Conservation (phyloP, 2,329 filamentous ascomycete genomes). For the Hypomyces perniciosus region DNA sequence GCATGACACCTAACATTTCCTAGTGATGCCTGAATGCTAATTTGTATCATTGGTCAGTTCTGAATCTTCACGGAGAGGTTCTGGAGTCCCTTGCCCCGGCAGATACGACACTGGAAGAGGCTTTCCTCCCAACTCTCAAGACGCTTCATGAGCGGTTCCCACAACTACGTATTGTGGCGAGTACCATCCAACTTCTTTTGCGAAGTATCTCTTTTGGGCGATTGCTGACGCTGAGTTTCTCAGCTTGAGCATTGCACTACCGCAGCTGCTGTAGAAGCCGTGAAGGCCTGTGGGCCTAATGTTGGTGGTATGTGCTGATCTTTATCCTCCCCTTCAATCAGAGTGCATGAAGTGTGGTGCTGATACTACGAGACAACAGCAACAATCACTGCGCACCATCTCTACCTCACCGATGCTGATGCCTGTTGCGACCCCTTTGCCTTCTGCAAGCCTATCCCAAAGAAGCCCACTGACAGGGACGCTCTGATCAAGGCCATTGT, state of each 20-base stretch:
- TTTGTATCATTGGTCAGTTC: slow-evolving; percentile 36
- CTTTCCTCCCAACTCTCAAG: slow-evolving; percentile 74
- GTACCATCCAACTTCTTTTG: not conserved
- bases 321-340: not conserved
- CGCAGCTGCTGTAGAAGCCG: slow-evolving; percentile 70
- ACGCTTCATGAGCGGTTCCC: slow-evolving; percentile 72
- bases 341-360: not conserved
- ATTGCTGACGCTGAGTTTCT: not conserved
- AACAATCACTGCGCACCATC: slow-evolving; percentile 82
- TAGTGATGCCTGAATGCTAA: too few species aligned
- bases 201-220: not conserved
- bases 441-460: slow-evolving; percentile 75
- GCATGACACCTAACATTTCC: slow-evolving; percentile 4
- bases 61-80: slow-evolving; percentile 93
- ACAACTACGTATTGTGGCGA: slow-evolving; percentile 53
- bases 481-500: slow-evolving; percentile 62
- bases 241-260: slow-evolving; percentile 81
- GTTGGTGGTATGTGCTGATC: slow-evolving; percentile 50
- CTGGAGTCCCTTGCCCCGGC: slow-evolving; percentile 44
- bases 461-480: slow-evolving; percentile 65
- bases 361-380: slow-evolving; percentile 29
- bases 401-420: slow-evolving; percentile 74
- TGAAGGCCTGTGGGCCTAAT: slow-evolving; percentile 67
- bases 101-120: slow-evolving; percentile 39
- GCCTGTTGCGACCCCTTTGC: slow-evolving; percentile 48